phyloP scores from a whole-genome alignment of 306 rosid species.

The Betula pendula region DNA sequence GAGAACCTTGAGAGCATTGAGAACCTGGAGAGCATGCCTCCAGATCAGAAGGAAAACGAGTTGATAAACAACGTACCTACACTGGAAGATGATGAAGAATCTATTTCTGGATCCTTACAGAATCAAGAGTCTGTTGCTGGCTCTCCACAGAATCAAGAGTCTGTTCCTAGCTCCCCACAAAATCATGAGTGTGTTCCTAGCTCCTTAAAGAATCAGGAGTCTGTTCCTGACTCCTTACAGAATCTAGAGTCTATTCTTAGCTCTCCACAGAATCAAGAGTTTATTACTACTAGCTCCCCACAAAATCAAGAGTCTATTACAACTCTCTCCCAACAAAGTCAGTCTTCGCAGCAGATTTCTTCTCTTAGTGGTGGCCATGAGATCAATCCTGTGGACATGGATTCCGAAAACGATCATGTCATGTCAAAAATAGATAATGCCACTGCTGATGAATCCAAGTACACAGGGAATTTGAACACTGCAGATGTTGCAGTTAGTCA shows the following conservation, averaged over 20 bases:
- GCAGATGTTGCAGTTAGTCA: constrained; percentile 41
- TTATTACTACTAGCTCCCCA: constrained; percentile 23
- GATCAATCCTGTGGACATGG: constrained; percentile 26
- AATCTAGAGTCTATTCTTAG: constrained; percentile 20
- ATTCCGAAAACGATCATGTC: constrained; percentile 37
- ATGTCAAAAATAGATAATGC: constrained; percentile 29
- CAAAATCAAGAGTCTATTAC: constrained; percentile 1
- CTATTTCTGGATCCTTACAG: constrained; percentile 36
- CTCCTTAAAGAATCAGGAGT: background rate
- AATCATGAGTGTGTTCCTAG: constrained; percentile 1
- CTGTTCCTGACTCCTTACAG: background rate
- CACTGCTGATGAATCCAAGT: constrained; percentile 38
- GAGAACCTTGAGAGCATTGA: constrained; percentile 35
- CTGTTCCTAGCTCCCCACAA: constrained; percentile 30
- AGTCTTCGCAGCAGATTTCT: constrained; percentile 29
- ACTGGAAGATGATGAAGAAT: constrained; percentile 35
- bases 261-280: constrained; percentile 22
- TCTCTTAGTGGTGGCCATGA: constrained; percentile 33
- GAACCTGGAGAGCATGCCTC: constrained; percentile 38
- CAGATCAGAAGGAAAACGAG: constrained; percentile 44
- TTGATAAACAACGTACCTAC: constrained; percentile 24
- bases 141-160: constrained; percentile 22
- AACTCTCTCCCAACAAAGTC: constrained; percentile 15
- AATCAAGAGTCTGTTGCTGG: constrained; percentile 26
- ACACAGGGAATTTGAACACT: constrained; percentile 39